A percentile compares a stretch with the other conserved stretches of the same genome.
These are phyloP conservation scores for Scheffersomyces segobiensis DNA, from an alignment of 1,139 yeast species.

Conservation along the genomic window DNA sequence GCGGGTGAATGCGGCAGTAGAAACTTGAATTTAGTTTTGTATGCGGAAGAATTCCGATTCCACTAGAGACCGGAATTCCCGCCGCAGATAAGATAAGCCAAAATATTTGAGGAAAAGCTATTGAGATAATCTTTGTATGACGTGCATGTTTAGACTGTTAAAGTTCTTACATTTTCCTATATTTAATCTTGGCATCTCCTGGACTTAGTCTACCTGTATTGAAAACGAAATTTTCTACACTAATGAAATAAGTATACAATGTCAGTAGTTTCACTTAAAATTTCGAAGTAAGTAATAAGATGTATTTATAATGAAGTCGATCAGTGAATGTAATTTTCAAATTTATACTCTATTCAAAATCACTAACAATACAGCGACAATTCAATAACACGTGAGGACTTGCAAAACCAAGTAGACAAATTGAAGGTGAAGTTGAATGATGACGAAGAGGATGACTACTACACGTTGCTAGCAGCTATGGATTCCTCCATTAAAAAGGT, in stretches of 20 bases:
- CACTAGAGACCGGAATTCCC: not conserved
- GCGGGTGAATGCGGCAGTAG: too few relatives aligned
- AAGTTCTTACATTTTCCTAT: too few relatives aligned
- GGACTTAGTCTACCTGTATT: not conserved
- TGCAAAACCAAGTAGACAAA: conserved; percentile 26
- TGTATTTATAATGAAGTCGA: too few relatives aligned
- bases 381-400: conserved; percentile 24
- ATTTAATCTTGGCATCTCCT: too few relatives aligned
- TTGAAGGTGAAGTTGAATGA: conserved; percentile 22
- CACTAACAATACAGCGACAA: conserved; percentile 14
- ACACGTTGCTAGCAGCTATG: conserved; percentile 26
- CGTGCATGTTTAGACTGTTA: too few relatives aligned
- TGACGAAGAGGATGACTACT: conserved; percentile 29
- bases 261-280: conserved; percentile 28
- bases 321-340: too few relatives aligned
- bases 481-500: conserved; percentile 28
- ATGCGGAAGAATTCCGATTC: not conserved
- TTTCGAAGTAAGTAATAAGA: conserved; percentile 2
- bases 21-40: too few relatives aligned
- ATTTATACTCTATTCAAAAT: too few relatives aligned
- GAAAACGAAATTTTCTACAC: too few relatives aligned
- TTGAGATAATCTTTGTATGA: too few relatives aligned
- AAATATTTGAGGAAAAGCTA: too few relatives aligned
- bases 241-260: conserved; percentile 7
- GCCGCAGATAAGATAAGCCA: too few relatives aligned